Base-by-base conservation (phyloP, 2,329 filamentous ascomycete species). In the Pseudonectria buxi region DNA sequence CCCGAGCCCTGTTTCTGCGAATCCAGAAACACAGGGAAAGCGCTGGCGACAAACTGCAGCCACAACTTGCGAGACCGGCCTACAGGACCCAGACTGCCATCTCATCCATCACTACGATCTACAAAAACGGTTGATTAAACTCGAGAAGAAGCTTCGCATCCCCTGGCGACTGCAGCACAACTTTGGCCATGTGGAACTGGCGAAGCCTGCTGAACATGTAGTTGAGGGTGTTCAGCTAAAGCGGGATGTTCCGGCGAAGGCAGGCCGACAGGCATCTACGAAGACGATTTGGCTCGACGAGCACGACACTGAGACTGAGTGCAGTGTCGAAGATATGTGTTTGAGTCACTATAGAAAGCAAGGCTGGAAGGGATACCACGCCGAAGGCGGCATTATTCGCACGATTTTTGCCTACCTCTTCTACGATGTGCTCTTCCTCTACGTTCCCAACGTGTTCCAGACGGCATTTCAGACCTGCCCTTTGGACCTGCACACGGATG, bases 381-480 rank as follows among this genome's bases (percentile, higher is more conserved):
- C 83, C 13, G 92, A 98, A 67, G 87, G 88, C 24, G 86, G 89
- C 3, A 89, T 96, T 49, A 67, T 96, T 6, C 80, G 88, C n/a
- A 98, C 92, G 0, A 68, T 98, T 16, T 89, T 89, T 60, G 83
- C 81, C 11, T 90, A 92, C 54, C 76, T 98, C 13, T 95, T 96
- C 67, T 92, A 82, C 66, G 90, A 98, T 59, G 76, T 96, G 15
- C 68, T 98, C 6, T 96, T 96, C 62, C 71, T 87, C 16, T 95
- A 94, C 59, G 76, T 96, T 5, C 90, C 92, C 16, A 95, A 96
- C 50, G 90, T 98, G 36, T 98, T 98, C 60, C 90, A 96, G 58
- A 98, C 92, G 6, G 78, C 83, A 1, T 98, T 86, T 57, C 92
- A 98, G 61, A 94, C 87, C 0, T 95, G 87, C 53, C 92, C 92